Base-by-base conservation (phyloP, 441 rosid genomes). In the Heliophila coronopifolia region DNA sequence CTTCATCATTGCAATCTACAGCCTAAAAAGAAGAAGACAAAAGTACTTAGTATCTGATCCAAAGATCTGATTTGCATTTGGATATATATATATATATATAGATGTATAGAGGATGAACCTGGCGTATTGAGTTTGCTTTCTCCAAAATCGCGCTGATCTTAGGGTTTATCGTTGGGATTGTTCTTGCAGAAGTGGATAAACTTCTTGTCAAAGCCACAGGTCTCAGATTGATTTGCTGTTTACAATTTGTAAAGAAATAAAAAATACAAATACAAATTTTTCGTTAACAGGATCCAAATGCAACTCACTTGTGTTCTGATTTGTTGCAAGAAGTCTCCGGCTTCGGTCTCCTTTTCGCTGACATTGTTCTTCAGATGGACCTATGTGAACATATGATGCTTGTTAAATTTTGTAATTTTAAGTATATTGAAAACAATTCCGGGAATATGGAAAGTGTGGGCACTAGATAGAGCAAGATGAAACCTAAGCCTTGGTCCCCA, bases 51-150 rank as follows among this genome's bases (percentile, higher is more conserved):
- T 51, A 37, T 54, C 40, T 40, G 9, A 24, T 22, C 14, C 18
- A 32, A 14, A 31, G n/a, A 61, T 34, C 14, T 48, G 38, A 54
- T 36, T 64, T 35, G 26, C 11, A n/a, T 44, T 13, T n/a, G 32
- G 49, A 51, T 30, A 41, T 32, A 15, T 9, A n/a, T 9, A 25
- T 25, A 7, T 25, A 2, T 25, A 25, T 7, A 25, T 2, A 25
- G 2, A 1, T 48, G 9, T 11, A 37, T 13, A 28, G 35, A 30
- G 39, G 54, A 20, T 52, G 12, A 34, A 86, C 98, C 93, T 84
- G 96, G 53, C 96, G 90, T 58, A 91, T 86, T 9, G 96, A 90
- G 70, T 67, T 83, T 46, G 98, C 96, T 74, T 91, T 91, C 81
- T 84, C 76, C 67, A 91, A 49, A 50, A 86, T 86, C 24, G 85